These are phyloP conservation scores for Apiospora rasikravindrae DNA, from an alignment of 2,329 filamentous ascomycete species.

Conservation along the genomic window DNA sequence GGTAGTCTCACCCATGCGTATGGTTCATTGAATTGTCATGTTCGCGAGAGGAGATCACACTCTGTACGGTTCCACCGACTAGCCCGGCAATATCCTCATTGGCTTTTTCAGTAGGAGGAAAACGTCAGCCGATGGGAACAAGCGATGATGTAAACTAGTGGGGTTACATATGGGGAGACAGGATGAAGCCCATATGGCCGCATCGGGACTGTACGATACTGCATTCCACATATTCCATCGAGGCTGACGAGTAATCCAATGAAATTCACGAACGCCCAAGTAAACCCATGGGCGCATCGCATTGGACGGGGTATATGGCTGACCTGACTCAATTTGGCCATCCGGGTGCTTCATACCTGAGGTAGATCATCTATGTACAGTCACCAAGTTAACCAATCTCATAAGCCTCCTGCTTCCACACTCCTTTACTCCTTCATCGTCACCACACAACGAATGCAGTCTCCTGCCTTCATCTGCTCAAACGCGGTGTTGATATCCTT, in stretches of 20 bases:
- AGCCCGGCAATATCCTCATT: not conserved
- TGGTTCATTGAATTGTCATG: not conserved
- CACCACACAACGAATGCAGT: conserved; percentile 96
- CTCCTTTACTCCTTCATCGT: conserved; percentile 51
- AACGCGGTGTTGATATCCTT: conserved; percentile 88
- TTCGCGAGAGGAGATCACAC: not conserved
- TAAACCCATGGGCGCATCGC: not conserved
- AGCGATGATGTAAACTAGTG: not conserved
- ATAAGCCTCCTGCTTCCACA: conserved; percentile 1
- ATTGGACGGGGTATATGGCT: conserved; percentile 11
- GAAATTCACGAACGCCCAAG: not conserved
- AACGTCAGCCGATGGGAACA: not conserved
- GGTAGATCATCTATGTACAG: conserved; percentile 8
- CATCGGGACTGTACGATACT: not conserved
- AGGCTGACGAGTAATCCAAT: not conserved
- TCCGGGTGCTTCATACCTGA: conserved; percentile 6
- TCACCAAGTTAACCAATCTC: not conserved
- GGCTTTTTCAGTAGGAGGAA: not conserved
- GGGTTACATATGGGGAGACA: not conserved
- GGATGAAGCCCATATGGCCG: not conserved
- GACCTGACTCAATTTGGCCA: conserved; percentile 18
- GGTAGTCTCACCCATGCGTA: not conserved
- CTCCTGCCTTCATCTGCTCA: conserved; percentile 91
- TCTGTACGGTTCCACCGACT: not conserved
- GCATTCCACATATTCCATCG: not conserved